Base-by-base conservation (phyloP, 306 rosid genomes). In the Quercus rubra region DNA sequence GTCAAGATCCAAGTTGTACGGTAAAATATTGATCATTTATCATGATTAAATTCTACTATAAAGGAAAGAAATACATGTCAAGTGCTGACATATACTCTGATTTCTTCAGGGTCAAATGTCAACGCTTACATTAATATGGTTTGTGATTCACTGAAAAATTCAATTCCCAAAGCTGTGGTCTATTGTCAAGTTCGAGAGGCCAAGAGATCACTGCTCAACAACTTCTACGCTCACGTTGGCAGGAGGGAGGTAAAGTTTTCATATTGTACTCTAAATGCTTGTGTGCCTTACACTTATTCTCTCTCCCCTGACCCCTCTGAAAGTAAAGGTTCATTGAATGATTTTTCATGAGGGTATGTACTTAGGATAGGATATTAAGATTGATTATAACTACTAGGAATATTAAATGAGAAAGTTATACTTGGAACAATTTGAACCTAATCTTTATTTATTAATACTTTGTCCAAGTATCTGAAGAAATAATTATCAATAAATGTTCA, bases 141-240 rank as follows among this genome's bases (percentile, higher is more conserved):
- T 55, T 90, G 91, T 61, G 99, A 93, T 35, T 90, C 94, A 1
- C 89, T 96, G 54, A 93, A 89, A 81, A 86, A 88, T 90, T 89
- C 99, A 15, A 84, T 96, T 83, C 99, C 99, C 8, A 96, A 96
- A 91, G 98, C 99, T 27, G 98, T 96, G 71, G 99, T 96, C 71
- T 85, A 91, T 85, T 96, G 99, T 84, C 99, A 96, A 96, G 98
- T 96, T 78, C 92, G 99, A 84, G 99, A 96, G 90, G 99, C 99
- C 33, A 96, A 90, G 88, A 91, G 97, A 85, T 91, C 98, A 38
- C 83, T 96, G 77, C 91, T 96, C 28, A 93, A 88, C 92, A 79
- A 77, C 75, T 96, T 91, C 18, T 96, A 96, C 61, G 79, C 91
- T 80, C 96, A 88, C 74, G 88, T 96, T 74, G 99, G 99, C 68